Evolutionary conservation across 2,329 filamentous ascomycete genomes (phyloP).

Genomic region (Geosmithia flava): DNA sequence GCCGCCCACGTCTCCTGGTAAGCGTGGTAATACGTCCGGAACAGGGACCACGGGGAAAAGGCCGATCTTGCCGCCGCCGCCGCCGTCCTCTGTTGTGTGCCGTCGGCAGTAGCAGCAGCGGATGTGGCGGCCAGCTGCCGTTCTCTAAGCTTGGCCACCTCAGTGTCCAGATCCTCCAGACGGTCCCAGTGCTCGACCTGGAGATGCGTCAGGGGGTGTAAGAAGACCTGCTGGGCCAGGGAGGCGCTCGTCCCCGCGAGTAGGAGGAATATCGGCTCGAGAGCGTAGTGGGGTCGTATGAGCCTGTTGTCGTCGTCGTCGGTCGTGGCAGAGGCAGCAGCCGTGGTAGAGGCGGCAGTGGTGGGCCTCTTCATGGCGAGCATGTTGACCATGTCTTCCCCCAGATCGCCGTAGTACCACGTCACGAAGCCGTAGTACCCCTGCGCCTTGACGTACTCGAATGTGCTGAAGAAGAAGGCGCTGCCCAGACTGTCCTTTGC

Average conservation of each 20-base stretch:
- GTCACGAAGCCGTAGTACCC: slow-evolving; percentile 57
- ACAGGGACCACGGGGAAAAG: slow-evolving; percentile 34
- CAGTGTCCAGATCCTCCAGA: slow-evolving; percentile 58
- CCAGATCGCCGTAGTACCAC: slow-evolving; percentile 53
- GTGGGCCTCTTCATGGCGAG: slow-evolving; percentile 32
- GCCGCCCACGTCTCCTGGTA: slow-evolving; percentile 56
- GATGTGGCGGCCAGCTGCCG: slow-evolving; percentile 9
- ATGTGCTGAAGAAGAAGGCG: slow-evolving; percentile 61
- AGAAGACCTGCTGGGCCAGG: slow-evolving; percentile 52
- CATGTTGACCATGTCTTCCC: slow-evolving; percentile 35
- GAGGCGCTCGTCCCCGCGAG: slow-evolving; percentile 58
- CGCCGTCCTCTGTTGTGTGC: neutral
- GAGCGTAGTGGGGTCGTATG: slow-evolving; percentile 62
- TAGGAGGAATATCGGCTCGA: slow-evolving; percentile 62
- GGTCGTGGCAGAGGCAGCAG: neutral
- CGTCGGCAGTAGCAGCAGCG: neutral
- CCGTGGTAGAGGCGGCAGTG: neutral
- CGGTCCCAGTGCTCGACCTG: slow-evolving; percentile 64
- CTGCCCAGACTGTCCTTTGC: slow-evolving; percentile 58
- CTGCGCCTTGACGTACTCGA: slow-evolving; percentile 67
- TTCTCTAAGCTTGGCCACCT: slow-evolving; percentile 32
- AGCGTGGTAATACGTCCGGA: slow-evolving; percentile 56
- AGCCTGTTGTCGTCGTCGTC: slow-evolving; percentile 24
- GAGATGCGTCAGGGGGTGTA: slow-evolving; percentile 60
- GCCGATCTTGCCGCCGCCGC: neutral